Evolutionary conservation across 495 filamentous ascomycete species (phyloP).

Genomic region (Trichoderma parareesei): DNA sequence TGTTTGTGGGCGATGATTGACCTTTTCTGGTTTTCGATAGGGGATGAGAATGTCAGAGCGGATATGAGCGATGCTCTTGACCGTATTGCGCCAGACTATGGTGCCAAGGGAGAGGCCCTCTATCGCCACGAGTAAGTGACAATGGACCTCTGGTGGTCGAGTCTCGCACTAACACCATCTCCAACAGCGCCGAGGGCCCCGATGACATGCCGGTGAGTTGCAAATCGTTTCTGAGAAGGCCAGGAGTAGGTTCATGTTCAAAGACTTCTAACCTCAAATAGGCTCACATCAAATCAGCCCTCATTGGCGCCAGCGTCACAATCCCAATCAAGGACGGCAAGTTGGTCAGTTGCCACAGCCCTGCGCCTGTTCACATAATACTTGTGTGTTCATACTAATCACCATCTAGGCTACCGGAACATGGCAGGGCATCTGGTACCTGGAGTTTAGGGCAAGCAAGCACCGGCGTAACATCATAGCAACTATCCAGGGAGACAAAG

Average conservation of each 20-base stretch:
- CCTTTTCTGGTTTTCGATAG: not conserved
- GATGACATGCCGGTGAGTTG: slow-evolving; percentile 77
- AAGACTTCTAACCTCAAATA: slow-evolving; percentile 9
- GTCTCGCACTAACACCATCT: not conserved
- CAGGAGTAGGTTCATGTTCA: not conserved
- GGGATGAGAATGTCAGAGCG: slow-evolving; percentile 40
- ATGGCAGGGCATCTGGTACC: slow-evolving; percentile 86
- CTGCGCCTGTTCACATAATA: slow-evolving; percentile 36
- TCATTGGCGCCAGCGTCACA: slow-evolving; percentile 80
- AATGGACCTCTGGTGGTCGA: not conserved
- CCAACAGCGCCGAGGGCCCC: slow-evolving; percentile 58
- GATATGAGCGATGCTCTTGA: slow-evolving; percentile 96
- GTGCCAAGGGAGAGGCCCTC: slow-evolving; percentile 51
- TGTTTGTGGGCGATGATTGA: not conserved
- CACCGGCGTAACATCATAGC: slow-evolving; percentile 79
- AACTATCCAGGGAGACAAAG: slow-evolving; percentile 90
- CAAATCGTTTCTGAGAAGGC: not conserved
- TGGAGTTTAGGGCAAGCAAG: slow-evolving; percentile 75
- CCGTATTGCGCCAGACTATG: slow-evolving; percentile 71
- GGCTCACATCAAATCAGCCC: slow-evolving; percentile 75
- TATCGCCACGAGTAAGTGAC: slow-evolving; percentile 61
- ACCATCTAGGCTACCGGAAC: slow-evolving; percentile 37
- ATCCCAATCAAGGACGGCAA: slow-evolving; percentile 84
- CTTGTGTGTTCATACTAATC: not conserved
- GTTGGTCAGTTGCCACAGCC: slow-evolving; percentile 57